Evolutionary conservation across 2,329 filamentous ascomycete genomes (phyloP).

Genomic region (Botrytis hyacinthi): DNA sequence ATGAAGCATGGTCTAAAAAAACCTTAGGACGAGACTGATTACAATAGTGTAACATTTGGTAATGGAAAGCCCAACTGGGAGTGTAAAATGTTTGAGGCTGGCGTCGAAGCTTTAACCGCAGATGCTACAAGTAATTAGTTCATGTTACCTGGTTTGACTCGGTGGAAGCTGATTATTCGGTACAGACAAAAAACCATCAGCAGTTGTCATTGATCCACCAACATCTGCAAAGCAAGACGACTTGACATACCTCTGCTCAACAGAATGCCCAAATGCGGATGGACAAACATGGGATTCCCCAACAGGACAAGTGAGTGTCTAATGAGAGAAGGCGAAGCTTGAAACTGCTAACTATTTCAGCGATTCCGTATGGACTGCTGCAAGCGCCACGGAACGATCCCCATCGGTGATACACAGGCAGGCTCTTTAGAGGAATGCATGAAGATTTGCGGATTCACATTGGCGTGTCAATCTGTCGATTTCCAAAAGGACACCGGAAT

Average conservation of each 20-base stretch:
- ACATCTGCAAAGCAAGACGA: neutral
- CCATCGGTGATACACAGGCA: neutral
- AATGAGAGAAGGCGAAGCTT: neutral
- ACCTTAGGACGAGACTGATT: neutral
- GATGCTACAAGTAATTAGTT: neutral
- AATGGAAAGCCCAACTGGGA: slow-evolving; percentile 7
- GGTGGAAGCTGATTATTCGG: neutral
- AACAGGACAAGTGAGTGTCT: slow-evolving; percentile 1
- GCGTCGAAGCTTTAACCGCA: neutral
- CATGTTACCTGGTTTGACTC: neutral
- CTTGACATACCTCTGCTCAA: neutral
- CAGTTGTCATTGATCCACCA: slow-evolving; percentile 5
- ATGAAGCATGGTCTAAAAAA: neutral
- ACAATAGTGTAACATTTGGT: neutral
- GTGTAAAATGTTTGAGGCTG: slow-evolving; percentile 2
- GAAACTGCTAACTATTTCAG: neutral
- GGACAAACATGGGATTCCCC: slow-evolving; percentile 14
- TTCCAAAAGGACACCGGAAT: neutral
- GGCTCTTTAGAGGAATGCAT: slow-evolving; percentile 12
- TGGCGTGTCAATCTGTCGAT: slow-evolving; percentile 7
- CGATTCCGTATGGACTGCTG: slow-evolving; percentile 7
- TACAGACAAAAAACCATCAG: slow-evolving; percentile 2
- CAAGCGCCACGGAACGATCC: neutral
- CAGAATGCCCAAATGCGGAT: slow-evolving; percentile 14
- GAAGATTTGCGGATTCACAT: neutral